Conservation (phyloP, 257 asterid species). For the Ilex aquifolium region DNA sequence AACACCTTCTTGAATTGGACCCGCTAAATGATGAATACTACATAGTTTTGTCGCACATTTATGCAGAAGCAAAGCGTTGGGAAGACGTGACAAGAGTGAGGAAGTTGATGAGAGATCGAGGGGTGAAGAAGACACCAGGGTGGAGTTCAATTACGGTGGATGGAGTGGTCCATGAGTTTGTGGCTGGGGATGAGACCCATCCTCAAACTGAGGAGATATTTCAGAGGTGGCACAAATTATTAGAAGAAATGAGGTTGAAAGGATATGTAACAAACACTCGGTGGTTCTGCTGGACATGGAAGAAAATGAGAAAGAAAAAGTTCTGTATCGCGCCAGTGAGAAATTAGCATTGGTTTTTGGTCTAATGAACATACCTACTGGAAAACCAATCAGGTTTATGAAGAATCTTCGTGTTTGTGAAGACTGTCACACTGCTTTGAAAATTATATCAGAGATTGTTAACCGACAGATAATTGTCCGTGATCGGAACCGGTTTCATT, state of each 20-base stretch:
- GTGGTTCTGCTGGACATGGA: slow-evolving; percentile 49
- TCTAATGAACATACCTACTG: slow-evolving; percentile 36
- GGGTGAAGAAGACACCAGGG: slow-evolving; percentile 49
- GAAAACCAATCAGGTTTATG: slow-evolving; percentile 45
- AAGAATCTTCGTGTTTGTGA: slow-evolving; percentile 73
- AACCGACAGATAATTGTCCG: slow-evolving; percentile 48
- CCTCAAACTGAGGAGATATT: slow-evolving; percentile 39
- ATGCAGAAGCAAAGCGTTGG: slow-evolving; percentile 34
- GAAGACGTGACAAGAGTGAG: slow-evolving; percentile 49
- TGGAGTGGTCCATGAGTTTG: slow-evolving; percentile 56
- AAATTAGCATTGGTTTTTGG: slow-evolving; percentile 58
- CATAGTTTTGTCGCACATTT: slow-evolving; percentile 48
- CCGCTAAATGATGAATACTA: slow-evolving; percentile 55
- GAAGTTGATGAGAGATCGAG: slow-evolving; percentile 42
- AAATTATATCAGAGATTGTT: slow-evolving; percentile 50
- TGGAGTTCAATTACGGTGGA: slow-evolving; percentile 36
- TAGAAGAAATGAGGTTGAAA: slow-evolving; percentile 32
- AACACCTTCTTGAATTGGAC: slow-evolving; percentile 35
- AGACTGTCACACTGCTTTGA: slow-evolving; percentile 59
- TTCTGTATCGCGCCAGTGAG: slow-evolving; percentile 49
- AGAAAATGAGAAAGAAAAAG: slow-evolving; percentile 44
- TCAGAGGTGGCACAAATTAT: slow-evolving; percentile 27
- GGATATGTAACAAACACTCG: slow-evolving; percentile 62
- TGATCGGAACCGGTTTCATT: slow-evolving; percentile 54
- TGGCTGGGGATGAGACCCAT: slow-evolving; percentile 61